Conservation (phyloP, 768 basidiomycete genomes). For the Pilatotrama ljubarskyi region DNA sequence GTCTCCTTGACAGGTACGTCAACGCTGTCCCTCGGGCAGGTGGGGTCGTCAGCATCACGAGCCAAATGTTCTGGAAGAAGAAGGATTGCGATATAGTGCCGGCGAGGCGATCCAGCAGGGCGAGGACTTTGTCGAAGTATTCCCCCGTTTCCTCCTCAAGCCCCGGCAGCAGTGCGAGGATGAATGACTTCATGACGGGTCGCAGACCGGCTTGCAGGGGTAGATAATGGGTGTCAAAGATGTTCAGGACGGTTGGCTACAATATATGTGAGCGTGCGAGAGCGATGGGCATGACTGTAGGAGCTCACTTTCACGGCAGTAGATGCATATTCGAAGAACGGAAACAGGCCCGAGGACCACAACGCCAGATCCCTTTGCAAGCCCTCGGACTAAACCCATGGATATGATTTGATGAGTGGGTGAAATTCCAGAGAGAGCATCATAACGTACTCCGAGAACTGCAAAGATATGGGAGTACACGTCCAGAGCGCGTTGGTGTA, state of each 20-base stretch:
- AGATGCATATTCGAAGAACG: constrained; percentile 98
- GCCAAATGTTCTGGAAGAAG: constrained; percentile 95
- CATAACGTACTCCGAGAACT: constrained; percentile 76
- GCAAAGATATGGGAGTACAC: constrained; percentile 91
- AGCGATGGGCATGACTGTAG: not conserved
- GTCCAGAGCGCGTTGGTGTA: constrained; percentile 94
- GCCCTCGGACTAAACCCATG: constrained; percentile 70
- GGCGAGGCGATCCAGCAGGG: constrained; percentile 78
- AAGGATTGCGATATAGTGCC: constrained; percentile 83
- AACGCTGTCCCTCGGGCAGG: constrained; percentile 82
- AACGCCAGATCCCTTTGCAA: constrained; percentile 81
- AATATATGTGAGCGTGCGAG: not conserved
- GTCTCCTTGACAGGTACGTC: constrained; percentile 79
- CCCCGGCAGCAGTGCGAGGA: constrained; percentile 90
- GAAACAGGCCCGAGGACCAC: constrained; percentile 96
- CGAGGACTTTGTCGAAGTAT: constrained; percentile 90
- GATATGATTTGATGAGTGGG: not conserved
- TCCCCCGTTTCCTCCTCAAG: constrained; percentile 97
- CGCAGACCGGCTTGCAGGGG: constrained; percentile 80
- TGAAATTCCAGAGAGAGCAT: not conserved
- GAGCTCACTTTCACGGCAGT: constrained; percentile 87
- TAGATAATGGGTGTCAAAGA: constrained; percentile 93
- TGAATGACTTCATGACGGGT: constrained; percentile 92
- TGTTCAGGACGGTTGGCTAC: constrained; percentile 82
- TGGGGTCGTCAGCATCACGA: constrained; percentile 88